Evolutionary conservation across 257 asterid genomes (phyloP), one percentile per base, ranked within the genome.

Genomic region (Ligustrum vulgare): DNA sequence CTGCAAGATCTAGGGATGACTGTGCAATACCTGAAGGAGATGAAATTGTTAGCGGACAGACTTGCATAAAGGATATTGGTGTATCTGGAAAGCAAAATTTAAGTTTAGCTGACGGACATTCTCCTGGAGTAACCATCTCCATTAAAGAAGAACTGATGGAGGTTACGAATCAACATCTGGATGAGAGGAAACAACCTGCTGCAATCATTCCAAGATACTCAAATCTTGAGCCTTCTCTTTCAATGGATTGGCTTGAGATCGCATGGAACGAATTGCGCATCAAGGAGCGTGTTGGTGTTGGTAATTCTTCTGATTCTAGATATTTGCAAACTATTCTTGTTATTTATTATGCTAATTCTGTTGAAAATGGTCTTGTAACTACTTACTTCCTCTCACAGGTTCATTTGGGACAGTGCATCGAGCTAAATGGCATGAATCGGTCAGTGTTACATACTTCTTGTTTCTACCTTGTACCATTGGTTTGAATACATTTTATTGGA

Each of bases 401-500:
- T 94, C 99, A 69, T 94, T 94, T 84, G 99, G 99, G 83, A 92
- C 98, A 23, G 99, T 94, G 77, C 94, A 92, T 86, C 96, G 99
- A 72, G 99, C 99, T 78, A 98, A 94, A 71, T 94, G 99, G 99
- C 94, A 92, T 83, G 99, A 97, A 80, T 92, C 95, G 78, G 97
- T 92, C 34, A 88, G 99, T 84, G n/a, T 78, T 45, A 58, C 66
- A 72, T 58, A 65, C 65, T 37, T 72, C 62, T 22, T 49, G 63
- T 33, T 65, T 82, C 69, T 76, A 56, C 69, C 63, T 71, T 37
- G 65, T 67, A 11, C 71, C 39, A 37, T 39, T 32, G 34, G 47
- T 75, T 79, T 60, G 18, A 25, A 51, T 34, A 36, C 66, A 32
- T 65, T 13, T n/a, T 51, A 34, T 73, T 33, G 9, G 70, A 67